Evolutionary conservation across 2,329 filamentous ascomycete species (phyloP).

Genomic region (Pyrenochaeta sp.): DNA sequence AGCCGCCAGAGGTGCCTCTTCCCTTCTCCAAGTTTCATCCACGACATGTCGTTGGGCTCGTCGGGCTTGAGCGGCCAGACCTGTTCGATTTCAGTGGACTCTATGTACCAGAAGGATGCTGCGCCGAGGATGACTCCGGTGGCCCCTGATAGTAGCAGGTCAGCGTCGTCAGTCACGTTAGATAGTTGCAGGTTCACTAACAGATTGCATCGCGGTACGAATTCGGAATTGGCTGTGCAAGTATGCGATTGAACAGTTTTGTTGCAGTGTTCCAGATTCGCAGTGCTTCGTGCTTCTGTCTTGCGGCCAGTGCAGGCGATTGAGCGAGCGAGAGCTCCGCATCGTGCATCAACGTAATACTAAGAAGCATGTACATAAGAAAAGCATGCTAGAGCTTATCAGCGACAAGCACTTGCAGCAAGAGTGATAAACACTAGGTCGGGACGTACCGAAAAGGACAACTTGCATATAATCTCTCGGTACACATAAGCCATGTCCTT

Average conservation of each 20-base stretch:
- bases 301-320: conserved; percentile 23
- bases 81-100: conserved; percentile 52
- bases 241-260: conserved; percentile 56
- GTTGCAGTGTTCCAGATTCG: conserved; percentile 59
- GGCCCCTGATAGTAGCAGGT: conserved; percentile 46
- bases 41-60: conserved; percentile 59
- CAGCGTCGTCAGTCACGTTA: not conserved
- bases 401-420: too few relatives aligned
- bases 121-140: conserved; percentile 57
- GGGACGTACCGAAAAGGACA: conserved; percentile 52
- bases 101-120: conserved; percentile 56
- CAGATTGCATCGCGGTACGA: conserved; percentile 54
- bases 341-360: conserved; percentile 63
- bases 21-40: conserved; percentile 64
- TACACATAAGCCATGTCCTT: conserved; percentile 42
- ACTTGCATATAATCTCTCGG: conserved; percentile 43
- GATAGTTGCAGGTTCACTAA: not conserved
- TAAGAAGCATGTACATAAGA: conserved; percentile 63
- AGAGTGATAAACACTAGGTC: not conserved
- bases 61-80: conserved; percentile 64
- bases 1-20: conserved; percentile 64
- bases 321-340: conserved; percentile 45
- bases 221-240: conserved; percentile 47
- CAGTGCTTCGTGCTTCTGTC: conserved; percentile 45
- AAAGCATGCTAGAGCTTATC: conserved; percentile 54